These are phyloP conservation scores for Afroboletus lepidellus DNA, from an alignment of 1,284 basidiomycete genomes.

Conservation along the genomic window DNA sequence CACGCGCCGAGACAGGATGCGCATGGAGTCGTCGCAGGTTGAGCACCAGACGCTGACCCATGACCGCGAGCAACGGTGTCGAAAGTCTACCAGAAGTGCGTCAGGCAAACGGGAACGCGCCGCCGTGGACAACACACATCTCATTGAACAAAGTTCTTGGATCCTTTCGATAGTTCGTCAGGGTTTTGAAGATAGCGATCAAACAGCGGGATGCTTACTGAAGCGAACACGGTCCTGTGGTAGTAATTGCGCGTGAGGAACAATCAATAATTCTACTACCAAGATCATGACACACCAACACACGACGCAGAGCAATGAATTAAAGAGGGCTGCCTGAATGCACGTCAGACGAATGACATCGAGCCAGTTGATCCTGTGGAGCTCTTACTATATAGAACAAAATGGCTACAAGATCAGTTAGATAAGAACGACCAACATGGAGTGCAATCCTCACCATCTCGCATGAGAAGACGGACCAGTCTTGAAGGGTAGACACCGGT, in stretches of 20 bases:
- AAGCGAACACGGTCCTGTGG: constrained; percentile 7
- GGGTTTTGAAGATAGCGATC: background rate
- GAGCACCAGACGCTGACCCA: constrained; percentile 24
- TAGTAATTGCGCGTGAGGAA: constrained; percentile 5
- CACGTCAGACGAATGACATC: background rate
- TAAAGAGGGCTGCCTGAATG: constrained; percentile 13
- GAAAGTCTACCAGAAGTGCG: constrained; percentile 13
- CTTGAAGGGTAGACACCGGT: constrained; percentile 2
- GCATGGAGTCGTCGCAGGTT: constrained; percentile 20
- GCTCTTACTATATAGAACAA: constrained; percentile 22
- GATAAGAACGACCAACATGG: background rate
- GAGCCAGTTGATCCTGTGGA: background rate
- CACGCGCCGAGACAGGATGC: background rate
- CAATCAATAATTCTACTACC: background rate
- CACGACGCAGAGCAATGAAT: constrained; percentile 8
- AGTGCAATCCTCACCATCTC: constrained; percentile 18
- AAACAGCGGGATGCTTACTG: constrained; percentile 4
- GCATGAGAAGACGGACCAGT: constrained; percentile 15
- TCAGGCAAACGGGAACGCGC: too few species aligned
- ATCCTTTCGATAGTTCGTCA: constrained; percentile 13
- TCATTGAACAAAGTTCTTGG: constrained; percentile 8
- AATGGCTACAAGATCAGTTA: constrained; percentile 7
- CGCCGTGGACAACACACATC: too few species aligned
- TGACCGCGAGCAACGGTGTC: constrained; percentile 11
- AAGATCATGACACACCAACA: constrained; percentile 21